Conservation (phyloP, 106 monocot genomes). For the Cymbidium sinense region DNA sequence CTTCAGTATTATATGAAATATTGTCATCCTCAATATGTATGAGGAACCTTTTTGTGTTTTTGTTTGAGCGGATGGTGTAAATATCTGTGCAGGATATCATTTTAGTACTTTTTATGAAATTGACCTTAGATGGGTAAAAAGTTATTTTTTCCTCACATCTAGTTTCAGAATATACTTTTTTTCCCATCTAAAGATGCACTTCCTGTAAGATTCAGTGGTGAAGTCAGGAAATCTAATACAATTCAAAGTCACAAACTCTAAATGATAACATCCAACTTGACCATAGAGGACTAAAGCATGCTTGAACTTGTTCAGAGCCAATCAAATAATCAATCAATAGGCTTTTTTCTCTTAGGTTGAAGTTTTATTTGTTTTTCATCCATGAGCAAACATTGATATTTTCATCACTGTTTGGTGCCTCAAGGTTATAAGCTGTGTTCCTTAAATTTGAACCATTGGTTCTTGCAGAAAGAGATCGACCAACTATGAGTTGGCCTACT, state of each 20-base stretch:
- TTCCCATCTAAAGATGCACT: background rate
- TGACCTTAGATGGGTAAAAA: background rate
- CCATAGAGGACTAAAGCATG: background rate
- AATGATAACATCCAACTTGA: background rate
- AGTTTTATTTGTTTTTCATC: background rate
- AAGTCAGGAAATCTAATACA: background rate
- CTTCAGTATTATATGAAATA: background rate
- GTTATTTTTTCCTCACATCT: background rate
- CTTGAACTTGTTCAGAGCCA: no score
- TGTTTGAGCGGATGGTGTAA: no score
- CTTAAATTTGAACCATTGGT: background rate
- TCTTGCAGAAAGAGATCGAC: conserved; percentile 38
- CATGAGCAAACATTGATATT: background rate
- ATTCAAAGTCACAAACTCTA: background rate
- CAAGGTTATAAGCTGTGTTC: background rate
- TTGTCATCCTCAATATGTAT: no score
- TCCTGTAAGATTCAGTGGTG: background rate
- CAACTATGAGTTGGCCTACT: conserved; percentile 49
- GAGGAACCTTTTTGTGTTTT: no score
- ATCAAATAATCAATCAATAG: background rate
- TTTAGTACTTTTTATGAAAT: background rate
- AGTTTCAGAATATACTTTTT: background rate
- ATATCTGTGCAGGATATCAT: no score
- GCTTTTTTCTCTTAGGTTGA: no score
- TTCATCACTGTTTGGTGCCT: background rate